A percentile compares a stretch with the other conserved stretches of the same genome.
Conservation (phyloP, 495 filamentous ascomycete genomes). For the Talaromyces borbonicus region DNA sequence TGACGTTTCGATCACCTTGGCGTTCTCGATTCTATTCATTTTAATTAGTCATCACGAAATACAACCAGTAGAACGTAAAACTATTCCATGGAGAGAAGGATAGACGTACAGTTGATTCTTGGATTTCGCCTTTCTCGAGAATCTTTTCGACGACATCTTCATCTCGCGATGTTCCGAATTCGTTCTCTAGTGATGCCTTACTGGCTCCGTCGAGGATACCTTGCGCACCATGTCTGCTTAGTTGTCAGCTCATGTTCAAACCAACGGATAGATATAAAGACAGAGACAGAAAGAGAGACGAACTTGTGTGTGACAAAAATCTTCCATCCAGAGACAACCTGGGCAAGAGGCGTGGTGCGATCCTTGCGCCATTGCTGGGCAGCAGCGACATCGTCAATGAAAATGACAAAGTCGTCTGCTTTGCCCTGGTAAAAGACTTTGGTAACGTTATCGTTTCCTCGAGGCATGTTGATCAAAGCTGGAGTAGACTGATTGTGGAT, state of each 20-base stretch:
- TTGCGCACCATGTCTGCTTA: conserved; percentile 69
- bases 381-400: conserved; percentile 63
- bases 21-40: conserved; percentile 23
- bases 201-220: conserved; percentile 69
- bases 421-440: conserved; percentile 90
- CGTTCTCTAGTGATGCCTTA: conserved; percentile 62
- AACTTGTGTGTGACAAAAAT: conserved; percentile 88
- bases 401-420: conserved; percentile 83
- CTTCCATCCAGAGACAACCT: conserved; percentile 85
- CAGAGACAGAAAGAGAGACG: neutral
- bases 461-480: conserved; percentile 48
- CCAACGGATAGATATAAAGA: neutral
- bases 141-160: conserved; percentile 75
- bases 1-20: conserved; percentile 23
- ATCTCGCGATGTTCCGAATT: conserved; percentile 73
- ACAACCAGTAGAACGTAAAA: too few species aligned
- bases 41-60: too few species aligned
- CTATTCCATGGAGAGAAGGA: neutral
- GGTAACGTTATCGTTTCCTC: conserved; percentile 60
- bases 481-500: conserved; percentile 6
- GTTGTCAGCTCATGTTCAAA: neutral
- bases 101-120: conserved; percentile 54
- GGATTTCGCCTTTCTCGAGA: conserved; percentile 61
- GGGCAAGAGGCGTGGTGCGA: conserved; percentile 62
- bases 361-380: conserved; percentile 79